Base-by-base conservation (phyloP, 2,329 filamentous ascomycete genomes). In the Cytospora schulzeri region DNA sequence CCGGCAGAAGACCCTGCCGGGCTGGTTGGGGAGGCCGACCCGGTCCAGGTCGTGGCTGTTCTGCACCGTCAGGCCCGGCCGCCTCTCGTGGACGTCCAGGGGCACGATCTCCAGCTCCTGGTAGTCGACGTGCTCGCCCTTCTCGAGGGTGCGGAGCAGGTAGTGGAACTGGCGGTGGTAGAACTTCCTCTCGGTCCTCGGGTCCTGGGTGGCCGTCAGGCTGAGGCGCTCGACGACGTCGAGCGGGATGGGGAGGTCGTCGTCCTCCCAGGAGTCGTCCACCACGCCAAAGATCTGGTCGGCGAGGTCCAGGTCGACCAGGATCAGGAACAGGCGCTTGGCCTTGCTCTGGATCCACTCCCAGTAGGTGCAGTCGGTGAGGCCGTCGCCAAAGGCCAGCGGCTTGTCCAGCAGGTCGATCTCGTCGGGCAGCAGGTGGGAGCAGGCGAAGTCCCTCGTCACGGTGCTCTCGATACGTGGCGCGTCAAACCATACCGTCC, bases 221-320 rank as follows among this genome's bases (percentile, higher is more conserved):
- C 83, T 81, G 22, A 92, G 81, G 55, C 84, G 84, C 69, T 84
- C 82, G 54, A 92, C 83, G 65, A 90, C 85, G 58, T 90, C 87
- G 60, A 85, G 78, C 5, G 86, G 80, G 56, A 93, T 81, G 6
- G 91, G 91, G 51, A 93, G 79, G 76, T 93, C 90, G 60, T 86
- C 83, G 71, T 93, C 91, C 69, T 91, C 88, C 89, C 89, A 92
- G 26, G 88, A 89, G 71, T 90, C 87, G 75, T 93, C 90, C 64
- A 92, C 86, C 60, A 91, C 81, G 51, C 85, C 85, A 71, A 93
- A 93, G 66, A 93, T 92, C 73, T 90, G 88, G 69, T 91, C 88
- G 0, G 90, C 85, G 14, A 90, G 81, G 35, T 87, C 88, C 28
- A 92, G 78, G 70, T 92, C 89, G 61, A 87, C 81, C 29, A 93